phyloP scores from a whole-genome alignment of 2,329 filamentous ascomycete species.

The Penicillium sp. region DNA sequence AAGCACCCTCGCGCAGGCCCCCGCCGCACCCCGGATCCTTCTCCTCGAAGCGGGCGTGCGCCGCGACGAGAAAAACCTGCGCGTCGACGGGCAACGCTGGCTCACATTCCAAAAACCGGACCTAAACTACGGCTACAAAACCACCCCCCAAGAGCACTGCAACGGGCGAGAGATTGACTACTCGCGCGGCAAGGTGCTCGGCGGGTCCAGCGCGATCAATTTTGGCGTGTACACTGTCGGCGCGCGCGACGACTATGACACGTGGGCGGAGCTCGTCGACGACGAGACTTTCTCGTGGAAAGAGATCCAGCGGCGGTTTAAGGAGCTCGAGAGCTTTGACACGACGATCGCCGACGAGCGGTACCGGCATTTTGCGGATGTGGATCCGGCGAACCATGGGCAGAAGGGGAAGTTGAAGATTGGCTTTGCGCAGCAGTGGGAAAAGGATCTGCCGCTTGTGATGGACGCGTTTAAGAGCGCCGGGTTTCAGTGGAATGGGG shows the following conservation, averaged over 20 bases:
- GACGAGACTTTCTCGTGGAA: conserved; percentile 64
- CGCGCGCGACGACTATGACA: conserved; percentile 64
- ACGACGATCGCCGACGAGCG: conserved; percentile 42
- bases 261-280: conserved; percentile 61
- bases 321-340: conserved; percentile 61
- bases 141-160: conserved; percentile 52
- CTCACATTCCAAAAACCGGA: conserved; percentile 54
- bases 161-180: conserved; percentile 54
- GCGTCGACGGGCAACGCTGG: conserved; percentile 62
- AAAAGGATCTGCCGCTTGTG: conserved; percentile 53
- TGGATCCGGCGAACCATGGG: conserved; percentile 55
- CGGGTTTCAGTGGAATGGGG: conserved; percentile 57
- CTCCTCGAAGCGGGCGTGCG: conserved; percentile 64
- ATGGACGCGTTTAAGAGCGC: conserved; percentile 56
- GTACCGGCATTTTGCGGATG: conserved; percentile 54
- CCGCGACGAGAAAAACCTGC: conserved; percentile 54
- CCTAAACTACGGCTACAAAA: conserved; percentile 61
- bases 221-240: conserved; percentile 62
- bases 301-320: conserved; percentile 56
- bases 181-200: conserved; percentile 57
- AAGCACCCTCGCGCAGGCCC: conserved; percentile 54
- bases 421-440: conserved; percentile 55
- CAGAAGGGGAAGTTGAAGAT: conserved; percentile 54
- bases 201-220: conserved; percentile 60
- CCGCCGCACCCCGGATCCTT: conserved; percentile 58